Evolutionary conservation across 768 basidiomycete species (phyloP), one percentile per base, ranked within the genome.

Genomic region (Amanita muscaria): DNA sequence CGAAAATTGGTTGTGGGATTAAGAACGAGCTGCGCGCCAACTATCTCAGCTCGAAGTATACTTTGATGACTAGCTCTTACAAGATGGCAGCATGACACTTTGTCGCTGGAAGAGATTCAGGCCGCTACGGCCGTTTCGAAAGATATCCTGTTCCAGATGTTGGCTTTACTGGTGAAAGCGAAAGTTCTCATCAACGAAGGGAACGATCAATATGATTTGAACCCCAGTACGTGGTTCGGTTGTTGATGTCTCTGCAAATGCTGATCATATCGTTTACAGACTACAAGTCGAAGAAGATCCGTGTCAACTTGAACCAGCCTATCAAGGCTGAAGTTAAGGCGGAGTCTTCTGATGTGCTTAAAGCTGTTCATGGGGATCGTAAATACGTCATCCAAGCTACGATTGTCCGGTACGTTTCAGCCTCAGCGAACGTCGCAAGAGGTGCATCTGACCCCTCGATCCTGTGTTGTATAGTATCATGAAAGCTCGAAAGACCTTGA

Each of bases 1-100:
- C 86, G 96, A 47, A 96, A 96, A 56, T 75, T 97, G 96, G 94
- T 66, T 98, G 6, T 99, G 96, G 96, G 94, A 97, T 59, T 89
- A 94, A 96, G 73, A 94, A 93, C 65, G 96, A 98, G 59, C 75
- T 99, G 33, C 81, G 90, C 48, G 93, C 94, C 49, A 93, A 88
- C 61, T 92, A 96, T 64, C 72, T 89, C 43, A 85, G 83, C 58
- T 89, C 91, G 63, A 97, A 94, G 69, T 98, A 97, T 69, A 92
- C 94, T 53, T 67, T 98, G 58, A 90, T 93, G 83, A 92, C 90
- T 47, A 93, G 88, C 58, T 80, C 91, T 29, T 98, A 90, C 64
- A 96, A 99, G 67, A 92, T 91, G 80, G 88, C 89, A n/a, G 53
- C 81, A 85, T 54, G 93, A 98, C 58, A 87, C 86, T 19, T 67